Conservation (phyloP, 805 yeast genomes). For the Komagataella pseudopastoris region DNA sequence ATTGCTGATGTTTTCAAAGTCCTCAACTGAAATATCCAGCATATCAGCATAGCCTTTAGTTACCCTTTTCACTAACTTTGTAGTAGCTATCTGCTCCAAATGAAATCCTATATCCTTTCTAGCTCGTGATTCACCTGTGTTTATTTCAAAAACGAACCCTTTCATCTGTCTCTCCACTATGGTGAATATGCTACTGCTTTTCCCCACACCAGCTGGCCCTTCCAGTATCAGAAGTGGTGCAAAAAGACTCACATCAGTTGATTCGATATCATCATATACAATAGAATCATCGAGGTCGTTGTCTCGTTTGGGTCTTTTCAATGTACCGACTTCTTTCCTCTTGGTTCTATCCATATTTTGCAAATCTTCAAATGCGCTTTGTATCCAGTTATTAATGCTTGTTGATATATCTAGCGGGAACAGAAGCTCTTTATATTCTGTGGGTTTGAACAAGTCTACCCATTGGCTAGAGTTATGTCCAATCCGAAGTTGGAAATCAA, state of each 20-base stretch:
- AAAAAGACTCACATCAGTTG: constrained; percentile 20
- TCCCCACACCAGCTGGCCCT: constrained; percentile 71
- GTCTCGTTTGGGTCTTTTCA: constrained; percentile 10
- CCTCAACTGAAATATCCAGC: neutral
- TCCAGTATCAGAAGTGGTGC: constrained; percentile 51
- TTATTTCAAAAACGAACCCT: constrained; percentile 74
- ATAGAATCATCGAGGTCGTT: constrained; percentile 22
- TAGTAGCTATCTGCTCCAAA: constrained; percentile 71
- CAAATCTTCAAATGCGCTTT: constrained; percentile 20
- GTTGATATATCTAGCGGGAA: constrained; percentile 13
- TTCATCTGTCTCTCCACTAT: constrained; percentile 39
- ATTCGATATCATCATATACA: constrained; percentile 18
- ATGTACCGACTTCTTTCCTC: constrained; percentile 11
- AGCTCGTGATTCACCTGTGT: constrained; percentile 60
- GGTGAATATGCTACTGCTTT: constrained; percentile 61
- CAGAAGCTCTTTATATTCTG: constrained; percentile 18
- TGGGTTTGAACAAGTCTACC: constrained; percentile 33
- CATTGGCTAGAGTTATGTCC: constrained; percentile 13
- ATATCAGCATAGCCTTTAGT: constrained; percentile 2
- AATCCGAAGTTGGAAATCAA: neutral
- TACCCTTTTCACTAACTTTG: constrained; percentile 49
- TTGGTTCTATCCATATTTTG: constrained; percentile 11
- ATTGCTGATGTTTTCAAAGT: constrained; percentile 11
- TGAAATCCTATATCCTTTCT: constrained; percentile 53
- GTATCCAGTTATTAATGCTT: constrained; percentile 24